Conservation (phyloP, 2,329 filamentous ascomycete genomes). For the Cladophialophora carrionii region DNA sequence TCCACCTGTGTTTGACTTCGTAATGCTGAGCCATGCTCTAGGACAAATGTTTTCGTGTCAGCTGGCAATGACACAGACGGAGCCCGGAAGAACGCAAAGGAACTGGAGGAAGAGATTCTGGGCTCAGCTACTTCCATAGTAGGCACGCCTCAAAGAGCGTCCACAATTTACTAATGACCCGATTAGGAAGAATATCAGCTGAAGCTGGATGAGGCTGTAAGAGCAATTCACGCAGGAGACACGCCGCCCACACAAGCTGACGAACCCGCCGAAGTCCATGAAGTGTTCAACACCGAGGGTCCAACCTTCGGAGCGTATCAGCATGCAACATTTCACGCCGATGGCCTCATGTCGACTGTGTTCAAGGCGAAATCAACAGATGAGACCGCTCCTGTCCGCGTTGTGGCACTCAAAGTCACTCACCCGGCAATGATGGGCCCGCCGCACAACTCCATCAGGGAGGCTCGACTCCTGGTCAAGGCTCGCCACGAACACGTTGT, state of each 20-base stretch:
- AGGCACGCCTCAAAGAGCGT: conserved; percentile 34
- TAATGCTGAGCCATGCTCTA: conserved; percentile 40
- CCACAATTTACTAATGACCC: conserved; percentile 33
- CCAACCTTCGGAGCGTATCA: conserved; percentile 59
- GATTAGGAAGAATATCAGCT: conserved; percentile 61
- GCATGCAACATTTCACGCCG: conserved; percentile 59
- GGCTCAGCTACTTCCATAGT: conserved; percentile 62
- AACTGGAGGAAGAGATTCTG: conserved; percentile 68
- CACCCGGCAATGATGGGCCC: conserved; percentile 70
- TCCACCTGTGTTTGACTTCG: conserved; percentile 22
- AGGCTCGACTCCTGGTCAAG: conserved; percentile 71
- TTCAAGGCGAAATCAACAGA: conserved; percentile 64
- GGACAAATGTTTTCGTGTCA: conserved; percentile 54
- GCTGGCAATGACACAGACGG: conserved; percentile 48
- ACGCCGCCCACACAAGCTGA: conserved; percentile 39
- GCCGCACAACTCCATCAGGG: conserved; percentile 80
- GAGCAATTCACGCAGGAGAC: conserved; percentile 40
- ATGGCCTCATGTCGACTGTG: conserved; percentile 80
- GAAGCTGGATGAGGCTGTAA: conserved; percentile 48
- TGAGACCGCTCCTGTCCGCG: conserved; percentile 43
- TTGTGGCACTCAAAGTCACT: conserved; percentile 83
- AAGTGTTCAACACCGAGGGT: conserved; percentile 42
- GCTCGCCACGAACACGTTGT: conserved; percentile 60
- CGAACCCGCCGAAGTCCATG: conserved; percentile 30
- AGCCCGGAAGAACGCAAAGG: conserved; percentile 63